phyloP scores from a whole-genome alignment of 108 stramenopile species.

The Nitzschia inconspicua region DNA sequence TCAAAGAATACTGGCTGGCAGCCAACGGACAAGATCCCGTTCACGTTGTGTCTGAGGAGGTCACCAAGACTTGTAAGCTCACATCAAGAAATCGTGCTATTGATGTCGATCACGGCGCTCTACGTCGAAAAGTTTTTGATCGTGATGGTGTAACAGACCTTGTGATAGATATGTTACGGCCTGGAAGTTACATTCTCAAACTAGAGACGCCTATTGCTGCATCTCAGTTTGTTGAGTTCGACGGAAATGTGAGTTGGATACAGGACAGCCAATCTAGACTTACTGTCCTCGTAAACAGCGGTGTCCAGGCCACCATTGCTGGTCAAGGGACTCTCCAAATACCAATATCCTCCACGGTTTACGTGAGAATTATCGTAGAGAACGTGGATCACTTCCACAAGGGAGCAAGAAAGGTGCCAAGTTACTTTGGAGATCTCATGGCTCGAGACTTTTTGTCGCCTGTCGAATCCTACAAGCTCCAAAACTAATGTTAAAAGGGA shows the following conservation, averaged over 20 bases:
- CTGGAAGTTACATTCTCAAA: not conserved
- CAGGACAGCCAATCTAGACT: conserved; percentile 11
- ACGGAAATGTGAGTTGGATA: conserved; percentile 9
- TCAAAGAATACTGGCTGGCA: conserved; percentile 47
- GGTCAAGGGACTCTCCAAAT: not conserved
- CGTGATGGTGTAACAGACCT: conserved; percentile 49
- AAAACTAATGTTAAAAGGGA: not conserved
- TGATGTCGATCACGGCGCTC: conserved; percentile 2
- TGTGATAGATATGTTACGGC: conserved; percentile 8
- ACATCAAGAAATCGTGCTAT: conserved; percentile 6
- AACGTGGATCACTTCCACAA: conserved; percentile 48
- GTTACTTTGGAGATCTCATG: conserved; percentile 52
- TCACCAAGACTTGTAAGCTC: conserved; percentile 6
- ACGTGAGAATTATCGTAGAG: conserved; percentile 51
- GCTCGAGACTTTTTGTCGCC: conserved; percentile 42
- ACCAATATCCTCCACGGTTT: conserved; percentile 4
- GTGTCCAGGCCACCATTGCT: not conserved
- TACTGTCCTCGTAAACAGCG: not conserved
- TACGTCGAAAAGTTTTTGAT: conserved; percentile 20
- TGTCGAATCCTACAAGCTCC: conserved; percentile 1
- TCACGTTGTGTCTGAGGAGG: not conserved
- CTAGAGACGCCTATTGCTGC: conserved; percentile 9
- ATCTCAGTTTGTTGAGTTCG: not conserved
- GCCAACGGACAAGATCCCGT: not conserved
- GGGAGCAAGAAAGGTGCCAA: conserved; percentile 21